Evolutionary conservation across 352 stramenopile genomes (phyloP).

Genomic region (Pythium dissimile): DNA sequence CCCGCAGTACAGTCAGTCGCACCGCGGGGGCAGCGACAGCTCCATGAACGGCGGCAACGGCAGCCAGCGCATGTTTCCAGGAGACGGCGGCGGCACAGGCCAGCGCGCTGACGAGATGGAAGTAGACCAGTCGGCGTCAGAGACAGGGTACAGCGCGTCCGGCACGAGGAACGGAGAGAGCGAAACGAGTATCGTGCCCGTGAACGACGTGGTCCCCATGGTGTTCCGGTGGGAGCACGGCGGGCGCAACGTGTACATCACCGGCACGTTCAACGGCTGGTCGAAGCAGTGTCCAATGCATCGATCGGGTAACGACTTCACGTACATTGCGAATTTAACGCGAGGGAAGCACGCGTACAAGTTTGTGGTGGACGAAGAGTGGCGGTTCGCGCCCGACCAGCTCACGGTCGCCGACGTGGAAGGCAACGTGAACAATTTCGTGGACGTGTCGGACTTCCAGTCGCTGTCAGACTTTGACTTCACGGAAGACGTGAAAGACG

Average conservation of each 20-base stretch:
- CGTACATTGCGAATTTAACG: slow-evolving; percentile 98
- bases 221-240: slow-evolving; percentile 99
- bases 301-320: slow-evolving; percentile 99
- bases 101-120: slow-evolving; percentile 50
- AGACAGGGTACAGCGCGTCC: slow-evolving; percentile 22
- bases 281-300: slow-evolving; percentile 99
- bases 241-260: slow-evolving; percentile 96
- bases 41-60: slow-evolving; percentile 18
- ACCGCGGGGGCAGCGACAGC: slow-evolving; percentile 31
- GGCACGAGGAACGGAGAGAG: slow-evolving; percentile 25
- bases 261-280: slow-evolving; percentile 99
- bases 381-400: slow-evolving; percentile 92
- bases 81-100: background rate
- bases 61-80: slow-evolving; percentile 6
- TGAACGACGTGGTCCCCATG: slow-evolving; percentile 82
- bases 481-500: slow-evolving; percentile 50
- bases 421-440: slow-evolving; percentile 99
- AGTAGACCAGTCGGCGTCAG: slow-evolving; percentile 45
- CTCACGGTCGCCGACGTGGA: slow-evolving; percentile 98
- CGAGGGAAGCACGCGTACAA: slow-evolving; percentile 99
- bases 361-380: slow-evolving; percentile 99
- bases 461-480: slow-evolving; percentile 60
- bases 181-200: slow-evolving; percentile 7
- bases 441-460: slow-evolving; percentile 98
- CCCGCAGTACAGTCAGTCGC: slow-evolving; percentile 48